Evolutionary conservation across 345 rosid genomes (phyloP).

Genomic region (Geranium rotundifolium): DNA sequence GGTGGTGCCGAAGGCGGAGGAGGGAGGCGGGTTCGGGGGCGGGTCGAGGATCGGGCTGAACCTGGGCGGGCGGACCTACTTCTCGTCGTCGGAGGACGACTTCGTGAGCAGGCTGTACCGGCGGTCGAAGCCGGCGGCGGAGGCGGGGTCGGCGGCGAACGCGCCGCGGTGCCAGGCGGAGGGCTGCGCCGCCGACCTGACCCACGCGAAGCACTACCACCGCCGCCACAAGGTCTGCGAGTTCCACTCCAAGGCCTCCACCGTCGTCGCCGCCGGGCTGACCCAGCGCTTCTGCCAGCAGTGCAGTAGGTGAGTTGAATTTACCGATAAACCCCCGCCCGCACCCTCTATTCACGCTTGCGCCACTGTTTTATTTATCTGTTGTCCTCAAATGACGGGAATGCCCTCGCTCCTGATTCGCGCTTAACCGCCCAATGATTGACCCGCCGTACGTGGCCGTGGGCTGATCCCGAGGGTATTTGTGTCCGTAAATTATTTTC

Average conservation of each 20-base stretch:
- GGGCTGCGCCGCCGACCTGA: slow-evolving; percentile 91
- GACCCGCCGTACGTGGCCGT: background rate
- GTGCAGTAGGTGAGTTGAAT: slow-evolving; percentile 69
- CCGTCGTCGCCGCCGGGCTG: slow-evolving; percentile 72
- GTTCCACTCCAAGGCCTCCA: slow-evolving; percentile 88
- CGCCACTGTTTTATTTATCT: background rate
- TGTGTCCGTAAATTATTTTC: slow-evolving; percentile 27
- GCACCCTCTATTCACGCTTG: background rate
- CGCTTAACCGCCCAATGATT: slow-evolving; percentile 4
- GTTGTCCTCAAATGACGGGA: slow-evolving; percentile 16
- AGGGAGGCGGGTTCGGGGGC: slow-evolving; percentile 27
- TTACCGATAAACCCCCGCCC: slow-evolving; percentile 18
- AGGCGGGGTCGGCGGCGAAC: slow-evolving; percentile 33
- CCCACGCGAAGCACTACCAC: slow-evolving; percentile 90
- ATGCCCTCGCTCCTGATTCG: slow-evolving; percentile 14
- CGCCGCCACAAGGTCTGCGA: slow-evolving; percentile 97
- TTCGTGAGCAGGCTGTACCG: slow-evolving; percentile 83
- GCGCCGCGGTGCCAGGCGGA: slow-evolving; percentile 87
- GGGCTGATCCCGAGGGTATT: slow-evolving; percentile 50
- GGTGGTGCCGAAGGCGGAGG: slow-evolving; percentile 68
- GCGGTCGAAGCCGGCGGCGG: slow-evolving; percentile 52
- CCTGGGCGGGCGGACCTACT: slow-evolving; percentile 85
- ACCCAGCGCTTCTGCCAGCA: slow-evolving; percentile 99
- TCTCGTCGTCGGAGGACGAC: slow-evolving; percentile 82
- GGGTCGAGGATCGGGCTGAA: slow-evolving; percentile 71